Evolutionary conservation across 2,329 filamentous ascomycete species (phyloP).

Genomic region (Tolypocladium capitatum): DNA sequence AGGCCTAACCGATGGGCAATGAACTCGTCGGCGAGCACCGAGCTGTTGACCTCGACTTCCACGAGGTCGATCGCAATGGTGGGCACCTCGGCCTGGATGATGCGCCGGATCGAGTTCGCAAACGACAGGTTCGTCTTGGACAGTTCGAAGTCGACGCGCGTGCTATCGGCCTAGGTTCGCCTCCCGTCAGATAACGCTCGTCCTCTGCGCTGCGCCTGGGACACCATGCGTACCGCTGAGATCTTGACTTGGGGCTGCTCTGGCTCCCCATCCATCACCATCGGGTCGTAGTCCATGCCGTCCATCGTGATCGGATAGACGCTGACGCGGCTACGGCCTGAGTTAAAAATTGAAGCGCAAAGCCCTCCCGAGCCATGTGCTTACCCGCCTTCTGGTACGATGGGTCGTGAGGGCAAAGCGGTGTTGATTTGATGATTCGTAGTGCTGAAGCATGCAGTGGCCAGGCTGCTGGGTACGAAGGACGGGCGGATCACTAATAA

Average conservation of each 20-base stretch:
- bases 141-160: conserved; percentile 83
- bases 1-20: conserved; percentile 85
- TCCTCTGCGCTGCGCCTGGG: too few relatives aligned
- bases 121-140: conserved; percentile 80
- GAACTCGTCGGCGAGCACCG: conserved; percentile 94
- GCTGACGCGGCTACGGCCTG: conserved; percentile 1
- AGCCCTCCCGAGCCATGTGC: background rate
- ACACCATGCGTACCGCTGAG: conserved; percentile 35
- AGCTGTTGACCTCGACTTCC: conserved; percentile 84
- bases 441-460: background rate
- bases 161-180: conserved; percentile 52
- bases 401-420: background rate
- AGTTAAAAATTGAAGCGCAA: background rate
- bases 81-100: conserved; percentile 86
- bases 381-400: background rate
- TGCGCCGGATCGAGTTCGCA: conserved; percentile 81
- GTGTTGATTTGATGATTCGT: background rate
- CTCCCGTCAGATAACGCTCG: background rate
- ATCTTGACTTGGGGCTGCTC: conserved; percentile 46
- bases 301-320: conserved; percentile 18
- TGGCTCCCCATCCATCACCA: conserved; percentile 45
- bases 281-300: conserved; percentile 46
- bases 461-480: too few relatives aligned
- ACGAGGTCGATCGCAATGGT: conserved; percentile 92
- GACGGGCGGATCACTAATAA: conserved; percentile 16